Base-by-base conservation (phyloP, 179 eudicot species). In the Spinacia oleracea region DNA sequence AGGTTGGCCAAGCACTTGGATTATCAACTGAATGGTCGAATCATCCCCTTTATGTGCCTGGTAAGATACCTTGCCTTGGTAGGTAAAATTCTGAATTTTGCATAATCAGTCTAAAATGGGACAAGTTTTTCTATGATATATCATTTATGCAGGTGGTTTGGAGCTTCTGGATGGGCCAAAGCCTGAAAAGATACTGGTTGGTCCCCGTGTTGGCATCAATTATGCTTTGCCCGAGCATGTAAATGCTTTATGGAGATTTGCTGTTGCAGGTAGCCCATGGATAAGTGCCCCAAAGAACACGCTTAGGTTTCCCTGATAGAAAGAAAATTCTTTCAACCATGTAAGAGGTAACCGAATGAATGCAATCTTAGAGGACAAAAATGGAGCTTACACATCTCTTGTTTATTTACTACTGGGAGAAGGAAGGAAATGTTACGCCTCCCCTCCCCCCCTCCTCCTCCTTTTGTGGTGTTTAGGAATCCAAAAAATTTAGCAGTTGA, bases 1-100 rank as follows among this genome's bases (percentile, higher is more conserved):
- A 93, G 98, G 91, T 93, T 78, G 97, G 98, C 68, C 97, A 95
- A 86, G 97, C 98, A 7, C 89, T 95, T 32, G 98, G 97, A 74
- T 76, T 93, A 72, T 87, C 98, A 59, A 91, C 95, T 21, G 97
- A 91, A 50, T 95, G 98, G 98, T 93, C 98, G 75, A 88, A 73
- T 83, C 98, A 91, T 85, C 91, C 98, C 68, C 91, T 95, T 71
- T 91, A 83, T 75, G 79, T 82, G 40, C 91, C 89, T 29, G 98
- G 98, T 90, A 86, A 68, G 85, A 50, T 32, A 51, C 63, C 12
- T 9, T 11, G 21, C 1, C 43, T 64, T 18, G 4, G 6, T 18
- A n/a, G 5, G 5, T 31, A 35, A 34, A 38, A 42, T 46, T 12
- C 29, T 64, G 15, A 35, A 46, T 69, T 50, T 45, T 43, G 70